These are phyloP conservation scores for Diaporthe capsici DNA, from an alignment of 2,329 filamentous ascomycete genomes.

Conservation along the genomic window DNA sequence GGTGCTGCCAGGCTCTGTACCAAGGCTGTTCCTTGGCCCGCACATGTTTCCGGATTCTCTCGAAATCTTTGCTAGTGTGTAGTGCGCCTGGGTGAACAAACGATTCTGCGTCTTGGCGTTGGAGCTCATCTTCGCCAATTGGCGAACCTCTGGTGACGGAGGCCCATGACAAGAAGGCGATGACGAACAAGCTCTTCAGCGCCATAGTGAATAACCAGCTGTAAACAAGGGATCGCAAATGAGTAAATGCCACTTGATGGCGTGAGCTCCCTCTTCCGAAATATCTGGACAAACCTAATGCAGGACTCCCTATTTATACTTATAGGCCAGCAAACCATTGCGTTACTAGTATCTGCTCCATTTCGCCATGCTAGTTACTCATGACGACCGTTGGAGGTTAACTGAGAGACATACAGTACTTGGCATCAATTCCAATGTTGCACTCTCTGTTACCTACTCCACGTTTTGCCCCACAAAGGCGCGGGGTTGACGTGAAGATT, in stretches of 20 bases:
- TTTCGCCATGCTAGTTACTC: neutral
- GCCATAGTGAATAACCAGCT: neutral
- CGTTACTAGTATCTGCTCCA: too few relatives aligned
- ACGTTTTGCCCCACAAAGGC: neutral
- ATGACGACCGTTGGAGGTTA: too few relatives aligned
- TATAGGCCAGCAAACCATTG: neutral
- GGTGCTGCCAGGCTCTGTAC: conserved; percentile 14
- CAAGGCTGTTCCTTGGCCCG: neutral
- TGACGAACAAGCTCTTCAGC: neutral
- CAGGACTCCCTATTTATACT: neutral
- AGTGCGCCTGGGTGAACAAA: conserved; percentile 3
- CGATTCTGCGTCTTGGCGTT: neutral
- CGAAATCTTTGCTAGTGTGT: neutral
- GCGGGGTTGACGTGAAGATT: neutral
- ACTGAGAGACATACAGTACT: neutral
- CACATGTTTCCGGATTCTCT: neutral
- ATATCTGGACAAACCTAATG: neutral
- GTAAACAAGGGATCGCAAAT: too few relatives aligned
- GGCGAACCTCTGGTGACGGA: neutral
- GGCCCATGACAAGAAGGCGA: neutral
- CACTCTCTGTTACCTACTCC: neutral
- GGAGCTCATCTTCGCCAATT: neutral
- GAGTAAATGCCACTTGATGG: neutral
- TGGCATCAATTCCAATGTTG: too few relatives aligned
- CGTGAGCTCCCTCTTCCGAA: neutral